Conservation (phyloP, 163 green algal species). For the Chlamydomonas reinhardtii region DNA sequence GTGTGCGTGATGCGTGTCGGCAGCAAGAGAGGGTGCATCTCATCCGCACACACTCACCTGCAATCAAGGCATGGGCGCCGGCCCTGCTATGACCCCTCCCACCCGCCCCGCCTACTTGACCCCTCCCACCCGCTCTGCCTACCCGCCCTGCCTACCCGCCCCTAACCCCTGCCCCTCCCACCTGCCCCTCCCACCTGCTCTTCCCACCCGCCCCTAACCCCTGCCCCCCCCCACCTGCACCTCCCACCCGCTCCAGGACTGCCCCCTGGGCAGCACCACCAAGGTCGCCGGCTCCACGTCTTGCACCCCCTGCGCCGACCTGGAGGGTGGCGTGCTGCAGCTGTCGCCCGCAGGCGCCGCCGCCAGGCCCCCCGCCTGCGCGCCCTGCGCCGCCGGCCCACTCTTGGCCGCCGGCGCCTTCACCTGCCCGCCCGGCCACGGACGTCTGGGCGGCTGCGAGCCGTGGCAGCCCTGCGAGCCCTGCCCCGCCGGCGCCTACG, state of each 20-base stretch:
- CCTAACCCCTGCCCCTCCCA: no score
- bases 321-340: background rate
- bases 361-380: background rate
- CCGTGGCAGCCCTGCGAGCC: background rate
- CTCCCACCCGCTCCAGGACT: background rate
- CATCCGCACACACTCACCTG: no score
- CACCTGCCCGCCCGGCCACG: background rate
- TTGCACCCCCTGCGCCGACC: background rate
- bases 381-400: background rate
- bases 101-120: no score
- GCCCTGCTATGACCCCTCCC: no score
- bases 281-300: background rate
- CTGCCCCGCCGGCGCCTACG: background rate
- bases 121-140: no score
- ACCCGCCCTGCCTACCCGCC: no score
- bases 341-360: background rate
- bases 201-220: no score
- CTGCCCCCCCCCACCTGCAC: no score
- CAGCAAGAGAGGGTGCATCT: no score
- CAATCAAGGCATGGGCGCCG: no score
- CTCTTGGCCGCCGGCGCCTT: conserved; percentile 3
- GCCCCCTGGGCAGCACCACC: background rate
- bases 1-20: background rate
- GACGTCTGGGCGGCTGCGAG: background rate
- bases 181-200: no score